Base-by-base conservation (phyloP, 345 rosid genomes). In the Laguncularia racemosa region DNA sequence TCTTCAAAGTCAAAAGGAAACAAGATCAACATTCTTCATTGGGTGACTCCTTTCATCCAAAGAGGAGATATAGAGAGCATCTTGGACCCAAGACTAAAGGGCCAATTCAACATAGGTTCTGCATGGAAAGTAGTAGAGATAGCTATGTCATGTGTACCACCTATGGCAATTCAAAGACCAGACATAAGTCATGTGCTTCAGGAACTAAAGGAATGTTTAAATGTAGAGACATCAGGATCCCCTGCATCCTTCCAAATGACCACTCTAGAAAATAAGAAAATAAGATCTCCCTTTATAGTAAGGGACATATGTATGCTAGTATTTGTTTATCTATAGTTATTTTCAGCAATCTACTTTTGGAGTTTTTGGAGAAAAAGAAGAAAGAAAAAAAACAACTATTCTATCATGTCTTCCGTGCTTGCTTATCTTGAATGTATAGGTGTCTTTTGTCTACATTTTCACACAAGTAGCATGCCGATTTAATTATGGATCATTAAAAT, bases 41-140 rank as follows among this genome's bases (percentile, higher is more conserved):
- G 71, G 65, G 69, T 59, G 2, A 20, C 17, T 9, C 21, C 57
- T 50, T 13, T 66, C 48, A 47, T 57, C 19, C 51, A 38, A n/a
- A 63, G 33, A n/a, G 79, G 73, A 16, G 76, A 71, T 18, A 23
- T 76, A 14, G 13, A 56, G 26, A 62, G 26, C 20, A 61, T 68
- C 2, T 46, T 68, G 16, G 74, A 76, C 50, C 63, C 63, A 20
- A 67, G 55, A 23, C 20, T 71, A 45, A 0, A 16, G 0, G 61
- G 56, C 28, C 40, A 61, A 11, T 58, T 58, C 3, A 63, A 62
- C 23, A 16, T 17, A 0, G 71, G 62, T 52, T 68, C 73, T 0
- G 57, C 23, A 2, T 62, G 63, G 69, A 75, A 68, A 64, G 20
- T 26, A 11, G 56, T 52, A 38, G 76, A 75, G 38, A 23, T 21